Evolutionary conservation across 2,329 filamentous ascomycete genomes (phyloP).

Genomic region (Phyllosticta paracitricarpa): DNA sequence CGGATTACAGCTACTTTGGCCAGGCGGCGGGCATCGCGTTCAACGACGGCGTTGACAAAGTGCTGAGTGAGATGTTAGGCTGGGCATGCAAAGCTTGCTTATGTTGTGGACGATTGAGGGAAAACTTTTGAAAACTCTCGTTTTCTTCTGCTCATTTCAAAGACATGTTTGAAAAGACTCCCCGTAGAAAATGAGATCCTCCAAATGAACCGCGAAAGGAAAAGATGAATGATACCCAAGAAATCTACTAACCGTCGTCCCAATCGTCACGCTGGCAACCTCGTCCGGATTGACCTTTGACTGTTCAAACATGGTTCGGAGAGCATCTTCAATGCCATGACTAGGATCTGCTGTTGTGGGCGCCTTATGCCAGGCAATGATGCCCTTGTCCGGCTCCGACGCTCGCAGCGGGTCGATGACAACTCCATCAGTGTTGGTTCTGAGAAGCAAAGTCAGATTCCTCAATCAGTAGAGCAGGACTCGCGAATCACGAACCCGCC

Average conservation of each 20-base stretch:
- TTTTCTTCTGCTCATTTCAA: too few species aligned
- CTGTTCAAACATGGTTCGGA: conserved; percentile 26
- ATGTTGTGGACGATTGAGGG: neutral
- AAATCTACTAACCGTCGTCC: conserved; percentile 29
- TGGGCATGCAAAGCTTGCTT: neutral
- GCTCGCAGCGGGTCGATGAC: conserved; percentile 20
- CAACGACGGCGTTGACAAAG: conserved; percentile 50
- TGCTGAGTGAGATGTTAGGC: conserved; percentile 21
- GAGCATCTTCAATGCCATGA: conserved; percentile 30
- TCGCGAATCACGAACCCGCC: conserved; percentile 17
- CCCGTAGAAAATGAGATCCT: too few species aligned
- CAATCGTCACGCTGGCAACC: conserved; percentile 13
- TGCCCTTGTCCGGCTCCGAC: conserved; percentile 17
- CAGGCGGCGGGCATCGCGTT: conserved; percentile 4
- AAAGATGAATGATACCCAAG: neutral
- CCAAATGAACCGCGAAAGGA: neutral
- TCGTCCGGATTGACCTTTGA: conserved; percentile 15
- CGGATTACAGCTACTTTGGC: conserved; percentile 42
- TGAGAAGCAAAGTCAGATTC: neutral
- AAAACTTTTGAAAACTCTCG: too few species aligned
- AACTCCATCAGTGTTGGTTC: conserved; percentile 29
- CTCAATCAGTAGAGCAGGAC: too few species aligned
- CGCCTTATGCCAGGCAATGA: conserved; percentile 24
- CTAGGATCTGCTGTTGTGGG: conserved; percentile 32
- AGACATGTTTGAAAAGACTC: too few species aligned